Evolutionary conservation across 129 eudicot genomes (phyloP), one percentile per base, ranked within the genome.

Genomic region (Pseudognaphalium luteoalbum): DNA sequence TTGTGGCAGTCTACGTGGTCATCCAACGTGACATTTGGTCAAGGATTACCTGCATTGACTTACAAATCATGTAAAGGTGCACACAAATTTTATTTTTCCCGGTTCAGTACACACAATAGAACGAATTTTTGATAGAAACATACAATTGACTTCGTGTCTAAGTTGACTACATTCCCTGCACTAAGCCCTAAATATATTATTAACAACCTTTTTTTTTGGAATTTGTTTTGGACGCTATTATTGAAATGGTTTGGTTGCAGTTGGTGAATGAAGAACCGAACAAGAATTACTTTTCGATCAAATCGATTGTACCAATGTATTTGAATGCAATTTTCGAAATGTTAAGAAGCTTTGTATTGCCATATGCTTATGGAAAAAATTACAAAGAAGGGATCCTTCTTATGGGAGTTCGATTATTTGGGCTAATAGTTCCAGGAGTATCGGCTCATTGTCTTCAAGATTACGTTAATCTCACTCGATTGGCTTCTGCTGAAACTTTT

Each of bases 391-490:
- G 85, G 42, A 42, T 41, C 28, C 47, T 76, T 69, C 77, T 72
- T 10, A 19, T 44, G 11, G 52, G 78, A 16, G 19, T 80, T 42
- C 78, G 88, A 61, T 2, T 74, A 2, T 4, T 74, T 21, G 89
- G 87, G 16, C 10, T 83, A 17, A 2, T 60, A 11, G 0, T 80
- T 5, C 72, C 89, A 3, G 89, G 92, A 60, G 0, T 63, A 34
- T 70, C 89, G 3, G 80, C 70, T 50, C 92, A 87, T 78, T 30
- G 65, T 57, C 80, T 78, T 35, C 85, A 80, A 54, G 89, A 87
- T 80, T 87, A 87, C 61, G 83, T 85, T 25, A 87, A 87, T 78
- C 66, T 81, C 35, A 82, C 83, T 6, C 83, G 85, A 8, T 47
- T 87, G 68, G 84, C 73, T 51, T 71, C 80, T 54, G 78, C 37